A percentile compares a stretch with the other conserved stretches of the same genome.
phyloP scores from a whole-genome alignment of 2,329 filamentous ascomycete species.

The Xylaria arbuscula region DNA sequence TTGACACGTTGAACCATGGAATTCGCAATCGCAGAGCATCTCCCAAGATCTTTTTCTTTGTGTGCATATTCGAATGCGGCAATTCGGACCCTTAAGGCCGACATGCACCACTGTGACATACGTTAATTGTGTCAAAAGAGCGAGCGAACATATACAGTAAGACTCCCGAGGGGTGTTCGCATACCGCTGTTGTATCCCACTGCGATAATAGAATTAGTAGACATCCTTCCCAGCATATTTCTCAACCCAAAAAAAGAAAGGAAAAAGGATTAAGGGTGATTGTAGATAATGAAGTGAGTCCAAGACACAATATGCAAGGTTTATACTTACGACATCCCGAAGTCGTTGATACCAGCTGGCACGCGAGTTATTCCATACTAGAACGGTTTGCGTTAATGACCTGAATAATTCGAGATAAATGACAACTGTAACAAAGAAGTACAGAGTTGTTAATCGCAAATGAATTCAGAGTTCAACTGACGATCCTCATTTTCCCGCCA shows the following conservation, averaged over 20 bases:
- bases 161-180: neutral
- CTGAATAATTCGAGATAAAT: neutral
- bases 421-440: neutral
- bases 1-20: neutral
- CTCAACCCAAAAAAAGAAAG: neutral
- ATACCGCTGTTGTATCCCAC: slow-evolving; percentile 1
- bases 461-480: neutral
- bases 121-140: too few species aligned
- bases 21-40: neutral
- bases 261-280: neutral
- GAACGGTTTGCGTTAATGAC: neutral
- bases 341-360: neutral
- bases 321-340: neutral
- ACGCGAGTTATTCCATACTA: neutral
- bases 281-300: neutral
- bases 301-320: neutral
- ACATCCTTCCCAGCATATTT: neutral
- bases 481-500: slow-evolving; percentile 12
- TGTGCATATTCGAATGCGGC: neutral
- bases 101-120: neutral
- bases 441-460: neutral
- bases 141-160: neutral
- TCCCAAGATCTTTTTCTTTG: neutral
- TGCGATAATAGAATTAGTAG: neutral
- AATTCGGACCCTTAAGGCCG: neutral